Evolutionary conservation across 2,329 filamentous ascomycete species (phyloP), one percentile per base, ranked within the genome.

Genomic region (Pestalotiopsis sp.): DNA sequence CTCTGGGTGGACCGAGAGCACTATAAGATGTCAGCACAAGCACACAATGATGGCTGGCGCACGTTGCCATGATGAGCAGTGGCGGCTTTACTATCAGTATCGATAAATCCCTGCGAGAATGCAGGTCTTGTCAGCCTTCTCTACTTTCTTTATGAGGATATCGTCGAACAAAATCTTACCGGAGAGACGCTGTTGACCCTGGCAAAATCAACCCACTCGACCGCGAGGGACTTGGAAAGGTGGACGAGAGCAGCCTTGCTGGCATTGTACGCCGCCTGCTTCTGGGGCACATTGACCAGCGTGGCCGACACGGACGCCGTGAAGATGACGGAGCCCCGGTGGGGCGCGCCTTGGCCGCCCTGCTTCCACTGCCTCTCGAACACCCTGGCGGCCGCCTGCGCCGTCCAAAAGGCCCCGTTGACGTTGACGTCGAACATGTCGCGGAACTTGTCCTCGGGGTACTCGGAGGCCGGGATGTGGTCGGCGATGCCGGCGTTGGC

Each of bases 191-290:
- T 81, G 66, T 82, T 82, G 3, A 82, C 80, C 22, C 80, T 73
- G 10, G 77, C 76, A 68, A 81, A 81, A 22, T 81, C 78, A 1
- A 77, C 78, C 81, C 81, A 83, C 68, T 83, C 82, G 3, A 83
- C 81, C 1, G 80, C 77, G 7, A 83, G 71, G 57, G 75, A 79
- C 72, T 80, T 81, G 14, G 78, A 75, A 9, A 83, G 71, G 56
- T 81, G 81, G 1, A 81, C 74, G 0, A 81, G 78, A 0, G 78
- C 82, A 0, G 80, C 81, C 68, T 83, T 83, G 66, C 77, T 79
- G 4, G 81, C 77, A 67, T 83, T 83, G 66, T 82, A 83, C 2
- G 79, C 80, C 65, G 73, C 81, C 75, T 75, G 79, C 70, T 75
- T 82, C 74, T 81, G 79, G 3, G 79, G 80, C 35, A 81, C 71